A percentile compares a stretch with the other conserved stretches of the same genome.
Evolutionary conservation across 1,139 yeast genomes (phyloP).

Genomic region (Schizosaccharomyces versatilis): DNA sequence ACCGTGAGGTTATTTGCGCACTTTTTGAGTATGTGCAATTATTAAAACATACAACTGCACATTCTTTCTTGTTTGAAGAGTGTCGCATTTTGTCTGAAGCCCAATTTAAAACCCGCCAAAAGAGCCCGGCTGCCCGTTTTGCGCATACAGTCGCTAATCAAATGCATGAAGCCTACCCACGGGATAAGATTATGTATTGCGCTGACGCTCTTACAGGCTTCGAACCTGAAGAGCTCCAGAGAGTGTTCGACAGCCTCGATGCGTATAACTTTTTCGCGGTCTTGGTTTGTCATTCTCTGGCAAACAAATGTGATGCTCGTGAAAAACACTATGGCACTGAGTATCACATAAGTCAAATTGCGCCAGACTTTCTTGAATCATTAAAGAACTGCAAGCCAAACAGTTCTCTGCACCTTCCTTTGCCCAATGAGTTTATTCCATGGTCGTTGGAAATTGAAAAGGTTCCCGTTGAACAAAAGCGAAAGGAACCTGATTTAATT

Average conservation of each 20-base stretch:
- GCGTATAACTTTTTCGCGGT: conserved; percentile 40
- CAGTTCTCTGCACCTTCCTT: conserved; percentile 39
- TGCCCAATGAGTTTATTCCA: conserved; percentile 58
- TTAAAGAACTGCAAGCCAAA: conserved; percentile 20
- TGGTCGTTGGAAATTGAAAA: conserved; percentile 42
- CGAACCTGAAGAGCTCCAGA: conserved; percentile 31
- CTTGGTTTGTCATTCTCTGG: conserved; percentile 23
- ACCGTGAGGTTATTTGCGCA: conserved; percentile 35
- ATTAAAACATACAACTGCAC: conserved; percentile 34
- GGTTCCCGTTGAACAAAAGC: conserved; percentile 21
- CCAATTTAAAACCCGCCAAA: conserved; percentile 46
- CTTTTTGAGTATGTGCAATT: conserved; percentile 54
- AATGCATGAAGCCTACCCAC: conserved; percentile 38
- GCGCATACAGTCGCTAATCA: conserved; percentile 29
- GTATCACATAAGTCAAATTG: conserved; percentile 31
- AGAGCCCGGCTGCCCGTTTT: conserved; percentile 38
- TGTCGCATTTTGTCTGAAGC: conserved; percentile 27
- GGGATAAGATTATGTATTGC: conserved; percentile 36
- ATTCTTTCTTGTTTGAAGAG: conserved; percentile 33
- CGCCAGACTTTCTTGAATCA: conserved; percentile 21
- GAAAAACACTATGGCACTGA: conserved; percentile 90
- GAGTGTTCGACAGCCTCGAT: conserved; percentile 30
- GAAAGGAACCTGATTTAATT: conserved; percentile 29
- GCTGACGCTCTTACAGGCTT: conserved; percentile 35
- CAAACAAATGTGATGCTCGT: conserved; percentile 21